A percentile compares a stretch with the other conserved stretches of the same genome.
phyloP scores from a whole-genome alignment of 495 filamentous ascomycete species.

The Hypomontagnella submonticulosa region DNA sequence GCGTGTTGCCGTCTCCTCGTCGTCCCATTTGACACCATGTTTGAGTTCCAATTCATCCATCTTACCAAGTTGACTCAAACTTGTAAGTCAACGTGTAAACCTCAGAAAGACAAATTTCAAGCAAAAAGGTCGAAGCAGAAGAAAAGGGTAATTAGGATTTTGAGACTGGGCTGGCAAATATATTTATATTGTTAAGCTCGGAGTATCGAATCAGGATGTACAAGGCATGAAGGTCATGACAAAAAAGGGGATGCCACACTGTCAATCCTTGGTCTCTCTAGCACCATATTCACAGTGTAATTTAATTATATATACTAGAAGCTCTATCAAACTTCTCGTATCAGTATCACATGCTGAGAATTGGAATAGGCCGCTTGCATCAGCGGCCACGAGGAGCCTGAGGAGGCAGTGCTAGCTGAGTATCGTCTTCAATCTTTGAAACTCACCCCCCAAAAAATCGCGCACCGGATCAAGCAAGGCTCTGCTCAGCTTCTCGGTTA shows the following conservation, averaged over 20 bases:
- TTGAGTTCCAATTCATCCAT: constrained; percentile 45
- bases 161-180: neutral
- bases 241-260: constrained; percentile 44
- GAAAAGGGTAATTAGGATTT: neutral
- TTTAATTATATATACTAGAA: constrained; percentile 28
- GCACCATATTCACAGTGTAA: constrained; percentile 34
- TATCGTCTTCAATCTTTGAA: constrained; percentile 11
- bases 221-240: constrained; percentile 1
- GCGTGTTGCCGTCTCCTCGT: constrained; percentile 40
- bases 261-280: constrained; percentile 20
- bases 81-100: constrained; percentile 9
- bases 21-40: constrained; percentile 49
- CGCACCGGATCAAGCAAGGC: constrained; percentile 46
- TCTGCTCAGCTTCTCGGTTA: constrained; percentile 10
- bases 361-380: constrained; percentile 2
- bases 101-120: neutral
- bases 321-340: constrained; percentile 18
- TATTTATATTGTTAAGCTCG: constrained; percentile 7
- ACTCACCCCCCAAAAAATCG: constrained; percentile 43
- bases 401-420: constrained; percentile 21
- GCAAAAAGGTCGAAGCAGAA: neutral
- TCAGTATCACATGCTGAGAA: constrained; percentile 32
- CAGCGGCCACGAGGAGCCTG: neutral
- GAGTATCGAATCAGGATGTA: neutral
- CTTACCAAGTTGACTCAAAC: constrained; percentile 1